Evolutionary conservation across 1,284 basidiomycete genomes (phyloP).

Genomic region (Mycena sp.): DNA sequence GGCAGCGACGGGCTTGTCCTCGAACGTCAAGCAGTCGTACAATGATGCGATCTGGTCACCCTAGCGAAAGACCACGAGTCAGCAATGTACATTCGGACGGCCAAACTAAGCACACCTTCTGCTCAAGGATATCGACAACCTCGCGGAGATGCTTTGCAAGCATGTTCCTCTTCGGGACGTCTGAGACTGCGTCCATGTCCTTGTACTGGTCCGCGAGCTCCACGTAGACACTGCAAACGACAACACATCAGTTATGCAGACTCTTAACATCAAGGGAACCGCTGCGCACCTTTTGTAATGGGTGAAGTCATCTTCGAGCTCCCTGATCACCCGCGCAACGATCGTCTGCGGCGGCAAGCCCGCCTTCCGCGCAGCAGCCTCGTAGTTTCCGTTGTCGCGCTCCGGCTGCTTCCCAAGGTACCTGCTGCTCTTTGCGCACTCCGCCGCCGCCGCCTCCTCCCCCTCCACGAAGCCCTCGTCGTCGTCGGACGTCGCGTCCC

Average conservation of each 20-base stretch:
- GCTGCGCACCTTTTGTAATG: constrained; percentile 84
- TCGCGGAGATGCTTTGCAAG: constrained; percentile 88
- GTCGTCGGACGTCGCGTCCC: constrained; percentile 22
- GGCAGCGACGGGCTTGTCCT: constrained; percentile 72
- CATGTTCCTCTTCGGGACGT: constrained; percentile 81
- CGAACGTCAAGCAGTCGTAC: constrained; percentile 80
- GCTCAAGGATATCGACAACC: constrained; percentile 89
- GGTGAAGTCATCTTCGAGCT: constrained; percentile 90
- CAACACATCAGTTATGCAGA: constrained; percentile 8
- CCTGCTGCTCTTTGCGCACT: constrained; percentile 27
- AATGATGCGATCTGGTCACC: constrained; percentile 90
- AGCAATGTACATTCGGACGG: background rate
- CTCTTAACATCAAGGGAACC: background rate
- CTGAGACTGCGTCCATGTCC: constrained; percentile 83
- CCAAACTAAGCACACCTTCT: constrained; percentile 66
- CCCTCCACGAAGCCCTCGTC: constrained; percentile 28
- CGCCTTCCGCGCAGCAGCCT: constrained; percentile 45
- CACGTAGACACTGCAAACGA: constrained; percentile 75
- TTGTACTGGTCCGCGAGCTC: constrained; percentile 92
- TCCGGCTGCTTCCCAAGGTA: constrained; percentile 43
- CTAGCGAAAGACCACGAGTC: constrained; percentile 53
- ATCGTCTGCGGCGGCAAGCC: constrained; percentile 84
- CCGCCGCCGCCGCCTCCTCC: constrained; percentile 23
- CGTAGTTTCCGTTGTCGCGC: constrained; percentile 37
- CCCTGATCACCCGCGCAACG: constrained; percentile 78